A percentile compares a stretch with the other conserved stretches of the same genome.
These are phyloP conservation scores for Phlyctochytrium arcticum DNA, from an alignment of 192 early-diverging fungal genomes.

Conservation along the genomic window DNA sequence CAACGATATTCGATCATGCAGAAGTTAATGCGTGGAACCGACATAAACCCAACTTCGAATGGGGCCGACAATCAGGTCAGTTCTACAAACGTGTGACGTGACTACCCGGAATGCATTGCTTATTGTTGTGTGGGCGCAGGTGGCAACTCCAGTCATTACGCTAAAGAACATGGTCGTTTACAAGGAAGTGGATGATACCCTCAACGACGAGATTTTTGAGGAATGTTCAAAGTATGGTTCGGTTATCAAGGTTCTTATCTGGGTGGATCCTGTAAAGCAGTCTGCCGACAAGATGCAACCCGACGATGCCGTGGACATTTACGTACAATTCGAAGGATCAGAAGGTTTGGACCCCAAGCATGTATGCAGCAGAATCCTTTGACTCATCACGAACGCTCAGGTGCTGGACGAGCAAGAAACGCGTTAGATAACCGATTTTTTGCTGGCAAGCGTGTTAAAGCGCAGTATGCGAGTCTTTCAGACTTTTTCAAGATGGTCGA, in stretches of 20 bases:
- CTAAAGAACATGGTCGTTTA: conserved; percentile 67
- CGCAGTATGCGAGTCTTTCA: too few relatives aligned
- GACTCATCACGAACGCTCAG: too few relatives aligned
- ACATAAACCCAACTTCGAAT: too few relatives aligned
- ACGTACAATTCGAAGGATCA: conserved; percentile 63
- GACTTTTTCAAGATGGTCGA: conserved; percentile 25
- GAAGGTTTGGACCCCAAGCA: conserved; percentile 2
- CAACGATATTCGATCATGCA: conserved; percentile 72
- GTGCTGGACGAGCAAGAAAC: conserved; percentile 55
- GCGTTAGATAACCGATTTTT: conserved; percentile 80
- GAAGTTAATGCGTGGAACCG: conserved; percentile 55
- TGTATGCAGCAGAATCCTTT: neutral
- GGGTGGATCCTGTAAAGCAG: conserved; percentile 38
- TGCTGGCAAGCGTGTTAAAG: conserved; percentile 68
- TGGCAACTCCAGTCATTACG: conserved; percentile 43
- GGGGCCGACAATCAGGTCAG: too few relatives aligned
- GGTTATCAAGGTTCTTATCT: conserved; percentile 63
- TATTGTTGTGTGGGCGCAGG: neutral
- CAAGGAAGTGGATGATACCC: conserved; percentile 72
- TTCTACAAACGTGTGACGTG: too few relatives aligned
- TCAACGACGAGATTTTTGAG: conserved; percentile 78
- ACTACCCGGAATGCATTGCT: neutral
- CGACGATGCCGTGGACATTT: conserved; percentile 65
- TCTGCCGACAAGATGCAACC: conserved; percentile 22
- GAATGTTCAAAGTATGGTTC: conserved; percentile 80